Evolutionary conservation across 805 yeast genomes (phyloP), one percentile per base, ranked within the genome.

Genomic region (Candida succiphila): DNA sequence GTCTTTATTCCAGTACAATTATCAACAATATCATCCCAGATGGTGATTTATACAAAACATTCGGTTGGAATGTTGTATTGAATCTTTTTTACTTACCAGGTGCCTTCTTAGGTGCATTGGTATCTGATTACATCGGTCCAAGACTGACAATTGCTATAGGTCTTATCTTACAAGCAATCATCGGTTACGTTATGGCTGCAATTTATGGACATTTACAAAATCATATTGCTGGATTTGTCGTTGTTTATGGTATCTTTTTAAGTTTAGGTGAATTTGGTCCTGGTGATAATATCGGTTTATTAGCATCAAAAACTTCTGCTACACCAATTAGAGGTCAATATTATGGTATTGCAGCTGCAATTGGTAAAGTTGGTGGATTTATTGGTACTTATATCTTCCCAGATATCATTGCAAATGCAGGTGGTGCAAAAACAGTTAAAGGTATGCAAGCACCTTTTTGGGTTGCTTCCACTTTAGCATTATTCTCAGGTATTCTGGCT

Each of bases 201-300:
- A 58, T 68, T 31, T 77, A 80, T 50, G 60, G 64, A 21, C 49
- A 53, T 19, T 65, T 89, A 45, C 63, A 65, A 39, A 48, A 70
- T 26, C 71, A 78, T 46, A 65, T 85, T 50, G 96, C 74, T 26
- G 89, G 75, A 0, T 85, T 88, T 46, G 82, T 78, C 32, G 92
- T 86, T 29, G 80, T 82, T 20, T 89, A 80, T 52, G 96, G 96
- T 62, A 76, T 89, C 43, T 89, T 86, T 57, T 63, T 75, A 54
- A 67, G 95, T 6, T 66, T 85, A 31, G 96, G 96, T 49, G 96
- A 89, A 58, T 82, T 88, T 57, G 94, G 95, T 21, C 88, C 94
- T 12, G 97, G 96, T 61, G 85, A 87, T 59, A 85, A 83, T 59
- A 80, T 83, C 55, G 96, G 96, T 45, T 61, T 83, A 36, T 65